These are phyloP conservation scores for Pythium scleroteichum DNA, from an alignment of 352 stramenopile genomes.

Conservation along the genomic window DNA sequence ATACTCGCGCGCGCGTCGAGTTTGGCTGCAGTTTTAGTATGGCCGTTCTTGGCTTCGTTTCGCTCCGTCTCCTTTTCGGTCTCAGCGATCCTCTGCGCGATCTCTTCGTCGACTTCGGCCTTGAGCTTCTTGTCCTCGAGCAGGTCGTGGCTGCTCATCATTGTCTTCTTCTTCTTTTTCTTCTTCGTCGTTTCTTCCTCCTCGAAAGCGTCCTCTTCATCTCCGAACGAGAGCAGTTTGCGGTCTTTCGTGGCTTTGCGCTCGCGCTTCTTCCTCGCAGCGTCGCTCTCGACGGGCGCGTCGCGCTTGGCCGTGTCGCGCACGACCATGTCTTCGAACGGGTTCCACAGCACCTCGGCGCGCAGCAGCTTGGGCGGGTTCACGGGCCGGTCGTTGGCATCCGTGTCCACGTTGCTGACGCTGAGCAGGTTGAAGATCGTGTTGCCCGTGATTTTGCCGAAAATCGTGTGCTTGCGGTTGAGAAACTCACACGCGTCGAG, in stretches of 20 bases:
- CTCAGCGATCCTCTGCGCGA: slow-evolving; percentile 57
- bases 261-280: slow-evolving; percentile 66
- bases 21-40: slow-evolving; percentile 36
- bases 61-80: slow-evolving; percentile 21
- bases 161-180: slow-evolving; percentile 59
- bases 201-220: slow-evolving; percentile 72
- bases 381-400: slow-evolving; percentile 78
- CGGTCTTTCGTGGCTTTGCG: slow-evolving; percentile 92
- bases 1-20: slow-evolving; percentile 34
- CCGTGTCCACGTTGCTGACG: slow-evolving; percentile 87
- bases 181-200: slow-evolving; percentile 68
- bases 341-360: slow-evolving; percentile 93
- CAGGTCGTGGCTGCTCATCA: slow-evolving; percentile 78
- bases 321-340: slow-evolving; percentile 94
- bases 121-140: slow-evolving; percentile 66
- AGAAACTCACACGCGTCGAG: slow-evolving; percentile 94
- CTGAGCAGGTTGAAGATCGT: slow-evolving; percentile 98
- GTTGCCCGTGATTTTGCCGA: slow-evolving; percentile 91
- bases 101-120: slow-evolving; percentile 52
- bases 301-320: slow-evolving; percentile 35
- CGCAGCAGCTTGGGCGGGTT: slow-evolving; percentile 76
- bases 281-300: slow-evolving; percentile 31
- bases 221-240: slow-evolving; percentile 96
- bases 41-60: neutral
- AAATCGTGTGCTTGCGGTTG: slow-evolving; percentile 96